Base-by-base conservation (phyloP, 2,329 filamentous ascomycete genomes). In the Penicillium thymicola region DNA sequence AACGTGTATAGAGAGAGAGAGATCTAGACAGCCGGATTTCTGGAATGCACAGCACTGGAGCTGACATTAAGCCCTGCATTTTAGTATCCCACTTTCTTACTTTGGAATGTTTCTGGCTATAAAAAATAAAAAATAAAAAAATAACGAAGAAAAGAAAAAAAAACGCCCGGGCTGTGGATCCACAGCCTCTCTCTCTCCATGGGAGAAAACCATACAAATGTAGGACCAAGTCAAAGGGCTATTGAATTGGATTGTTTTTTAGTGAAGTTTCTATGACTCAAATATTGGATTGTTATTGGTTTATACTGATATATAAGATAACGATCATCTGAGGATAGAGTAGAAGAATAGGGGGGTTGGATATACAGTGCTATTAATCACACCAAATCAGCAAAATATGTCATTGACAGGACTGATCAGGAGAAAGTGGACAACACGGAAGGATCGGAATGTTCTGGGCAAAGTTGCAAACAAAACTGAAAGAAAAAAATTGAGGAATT, bases 381-480 rank as follows among this genome's bases (percentile, higher is more conserved):
- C 14, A 34, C 5, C 18, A 34, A 43, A 25, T 9, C 32, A 21
- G 25, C 16, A 34, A 34, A 32, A 54, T 6, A 23, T 48, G 43
- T 42, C 47, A 37, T 37, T 55, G 47, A 51, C 54, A 55, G 41
- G 48, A 42, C 54, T 52, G 47, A 52, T 52, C 50, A 58, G 49
- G 44, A 50, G 46, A 50, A 57, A 58, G 52, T 43, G 48, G 48
- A 43, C 28, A 34, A 16, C 14, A 42, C 37, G 16, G 49, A 51
- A 51, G 49, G 56, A 54, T 55, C 54, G 32, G 44, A 53, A 59
- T 55, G n/a, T 43, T 49, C 44, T 48, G 54, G 58, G 27, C 37
- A 25, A 51, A 51, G 38, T 51, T 44, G 43, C 59, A 57, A 60
- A 65, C 61, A 54, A 42, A 25, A 55, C 54, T 55, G 34, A 61